Evolutionary conservation across 2,329 filamentous ascomycete species (phyloP).

Genomic region (Aspergillus fischeri): DNA sequence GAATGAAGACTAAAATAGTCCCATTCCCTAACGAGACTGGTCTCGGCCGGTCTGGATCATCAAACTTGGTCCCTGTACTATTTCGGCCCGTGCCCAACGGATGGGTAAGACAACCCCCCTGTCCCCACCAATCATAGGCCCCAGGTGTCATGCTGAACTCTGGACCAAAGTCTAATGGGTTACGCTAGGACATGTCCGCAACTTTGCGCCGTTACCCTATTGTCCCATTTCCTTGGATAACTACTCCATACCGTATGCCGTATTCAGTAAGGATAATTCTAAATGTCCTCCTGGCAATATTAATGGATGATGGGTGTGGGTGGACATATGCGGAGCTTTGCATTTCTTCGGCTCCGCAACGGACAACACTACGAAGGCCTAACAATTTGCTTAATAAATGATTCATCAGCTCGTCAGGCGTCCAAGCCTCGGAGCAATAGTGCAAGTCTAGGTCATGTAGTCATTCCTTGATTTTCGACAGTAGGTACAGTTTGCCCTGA

Average conservation of each 20-base stretch:
- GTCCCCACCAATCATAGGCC: neutral
- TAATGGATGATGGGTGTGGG: neutral
- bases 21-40: neutral
- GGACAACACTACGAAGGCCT: neutral
- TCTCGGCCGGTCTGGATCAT: constrained; percentile 9
- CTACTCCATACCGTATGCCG: neutral
- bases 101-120: neutral
- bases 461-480: neutral
- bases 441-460: neutral
- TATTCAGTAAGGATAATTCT: neutral
- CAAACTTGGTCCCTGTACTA: neutral
- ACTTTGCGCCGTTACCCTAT: neutral
- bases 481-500: neutral
- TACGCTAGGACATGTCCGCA: neutral
- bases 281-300: neutral
- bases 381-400: neutral
- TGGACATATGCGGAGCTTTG: neutral
- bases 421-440: neutral
- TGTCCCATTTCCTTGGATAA: neutral
- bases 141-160: neutral
- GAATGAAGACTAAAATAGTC: neutral
- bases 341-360: neutral
- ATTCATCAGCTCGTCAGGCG: neutral
- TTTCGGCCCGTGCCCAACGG: neutral
- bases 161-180: neutral